These are phyloP conservation scores for Blumeria hordei DNA, from an alignment of 2,329 filamentous ascomycete genomes.

Conservation along the genomic window DNA sequence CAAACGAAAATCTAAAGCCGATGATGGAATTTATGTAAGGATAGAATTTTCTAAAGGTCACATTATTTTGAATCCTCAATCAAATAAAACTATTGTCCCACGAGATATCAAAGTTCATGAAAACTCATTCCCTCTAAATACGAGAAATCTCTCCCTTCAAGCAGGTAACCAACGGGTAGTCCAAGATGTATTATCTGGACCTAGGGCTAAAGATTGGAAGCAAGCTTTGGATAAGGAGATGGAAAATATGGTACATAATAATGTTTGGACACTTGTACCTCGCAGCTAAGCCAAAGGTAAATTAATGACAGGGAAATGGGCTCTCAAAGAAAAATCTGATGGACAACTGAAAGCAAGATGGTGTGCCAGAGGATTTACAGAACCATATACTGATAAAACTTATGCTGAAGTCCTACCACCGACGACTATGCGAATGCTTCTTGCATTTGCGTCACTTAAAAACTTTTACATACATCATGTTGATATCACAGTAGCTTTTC, in stretches of 20 bases:
- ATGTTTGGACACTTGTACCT: background rate
- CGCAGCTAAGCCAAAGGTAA: background rate
- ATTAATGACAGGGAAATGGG: background rate
- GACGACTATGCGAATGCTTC: background rate
- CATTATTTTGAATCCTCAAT: background rate
- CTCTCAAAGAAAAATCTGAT: background rate
- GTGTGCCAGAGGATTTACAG: background rate
- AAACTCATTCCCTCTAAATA: too few relatives aligned
- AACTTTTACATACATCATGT: background rate
- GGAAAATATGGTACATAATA: background rate
- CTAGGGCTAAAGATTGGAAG: background rate
- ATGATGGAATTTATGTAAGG: background rate
- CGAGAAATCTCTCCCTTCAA: too few relatives aligned
- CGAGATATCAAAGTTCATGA: background rate
- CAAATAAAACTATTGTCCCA: background rate
- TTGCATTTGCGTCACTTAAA: background rate
- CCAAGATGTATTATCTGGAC: background rate
- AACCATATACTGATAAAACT: background rate
- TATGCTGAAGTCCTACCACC: background rate
- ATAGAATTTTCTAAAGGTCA: background rate
- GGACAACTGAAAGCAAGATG: background rate
- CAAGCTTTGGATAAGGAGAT: background rate
- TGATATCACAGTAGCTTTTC: slow-evolving; percentile 1
- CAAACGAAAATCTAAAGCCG: background rate
- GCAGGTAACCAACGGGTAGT: background rate